Evolutionary conservation across 2,329 filamentous ascomycete genomes (phyloP), one percentile per base, ranked within the genome.

Genomic region (Exophiala viscosa): DNA sequence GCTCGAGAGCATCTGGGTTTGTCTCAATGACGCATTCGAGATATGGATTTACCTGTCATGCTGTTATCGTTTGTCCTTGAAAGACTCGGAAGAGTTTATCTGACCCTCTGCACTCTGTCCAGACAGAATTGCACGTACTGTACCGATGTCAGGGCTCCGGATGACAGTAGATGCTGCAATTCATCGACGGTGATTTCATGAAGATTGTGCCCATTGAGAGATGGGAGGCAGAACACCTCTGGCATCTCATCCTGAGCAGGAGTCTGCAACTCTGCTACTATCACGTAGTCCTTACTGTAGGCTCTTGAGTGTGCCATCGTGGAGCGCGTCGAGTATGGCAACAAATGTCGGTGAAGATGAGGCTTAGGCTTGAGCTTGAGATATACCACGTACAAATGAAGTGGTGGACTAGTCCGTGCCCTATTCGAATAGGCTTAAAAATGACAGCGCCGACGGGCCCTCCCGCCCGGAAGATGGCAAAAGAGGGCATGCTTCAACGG

Each of bases 1-100:
- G 51, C 1, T 50, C 50, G 15, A 61, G 33, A 9, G 59, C 57
- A 14, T 61, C 57, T 10, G 64, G 64, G 46, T 66, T 65, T 10
- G 61, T 53, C 45, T 66, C 64, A 31, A 64, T 65, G 10, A 66
- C 57, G 33, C 58, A 58, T 52, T 65, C 59, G 39, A 66, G 60
- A 31, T 64, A 65, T 11, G 52, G 56, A 39, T 59, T 59, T 32
- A 39, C 49, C 53, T 56, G 23, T 28, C 8, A 7, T 43, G 11
- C 13, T 13, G 10, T 23, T 18, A 6, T 28, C 45, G 31, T 31
- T 10, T 42, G 40, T 23, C 40, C 14, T 23, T 9, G n/a, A n/a
- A 28, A n/a, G 13, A 23, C 38, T 18, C 5, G 6, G 13, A 31
- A 14, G 18, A 7, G 10, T 23, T 18, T n/a, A 20, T 9, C 5